Evolutionary conservation across 768 basidiomycete species (phyloP).

Genomic region (Collybia mongolica): DNA sequence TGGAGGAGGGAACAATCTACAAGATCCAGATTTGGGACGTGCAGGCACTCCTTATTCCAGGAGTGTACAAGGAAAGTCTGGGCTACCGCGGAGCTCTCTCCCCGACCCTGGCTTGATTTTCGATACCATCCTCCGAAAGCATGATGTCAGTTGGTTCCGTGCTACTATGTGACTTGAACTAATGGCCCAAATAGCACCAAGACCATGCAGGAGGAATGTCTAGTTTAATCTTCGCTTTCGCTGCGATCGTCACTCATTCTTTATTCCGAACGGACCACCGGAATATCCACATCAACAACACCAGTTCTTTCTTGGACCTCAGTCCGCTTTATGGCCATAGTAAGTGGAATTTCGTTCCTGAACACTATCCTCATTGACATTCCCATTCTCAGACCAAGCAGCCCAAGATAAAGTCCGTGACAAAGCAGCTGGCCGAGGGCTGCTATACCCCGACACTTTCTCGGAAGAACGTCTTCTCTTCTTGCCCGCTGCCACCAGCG

Average conservation of each 20-base stretch:
- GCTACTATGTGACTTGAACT: conserved; percentile 13
- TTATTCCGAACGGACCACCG: conserved; percentile 46
- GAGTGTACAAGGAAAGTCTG: conserved; percentile 43
- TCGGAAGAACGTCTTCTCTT: conserved; percentile 51
- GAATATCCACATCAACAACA: conserved; percentile 45
- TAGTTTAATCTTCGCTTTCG: conserved; percentile 11
- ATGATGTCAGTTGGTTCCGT: conserved; percentile 29
- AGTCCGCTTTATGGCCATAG: conserved; percentile 52
- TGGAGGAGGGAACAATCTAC: conserved; percentile 47
- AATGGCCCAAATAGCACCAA: conserved; percentile 5
- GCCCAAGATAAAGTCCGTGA: conserved; percentile 44
- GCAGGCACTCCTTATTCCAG: conserved; percentile 54
- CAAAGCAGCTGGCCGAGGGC: conserved; percentile 43
- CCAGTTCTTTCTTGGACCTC: conserved; percentile 54
- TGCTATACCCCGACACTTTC: conserved; percentile 52
- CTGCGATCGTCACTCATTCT: conserved; percentile 55
- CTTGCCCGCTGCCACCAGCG: conserved; percentile 52
- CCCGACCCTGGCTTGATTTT: conserved; percentile 63
- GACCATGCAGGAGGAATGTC: conserved; percentile 1
- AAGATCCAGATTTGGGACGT: conserved; percentile 44
- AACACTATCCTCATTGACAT: background rate
- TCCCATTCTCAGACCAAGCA: conserved; percentile 23
- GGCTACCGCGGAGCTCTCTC: conserved; percentile 37
- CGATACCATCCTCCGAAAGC: conserved; percentile 52
- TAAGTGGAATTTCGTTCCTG: conserved; percentile 14